These are phyloP conservation scores for Passalora sequoiae DNA, from an alignment of 2,329 filamentous ascomycete species.

Conservation along the genomic window DNA sequence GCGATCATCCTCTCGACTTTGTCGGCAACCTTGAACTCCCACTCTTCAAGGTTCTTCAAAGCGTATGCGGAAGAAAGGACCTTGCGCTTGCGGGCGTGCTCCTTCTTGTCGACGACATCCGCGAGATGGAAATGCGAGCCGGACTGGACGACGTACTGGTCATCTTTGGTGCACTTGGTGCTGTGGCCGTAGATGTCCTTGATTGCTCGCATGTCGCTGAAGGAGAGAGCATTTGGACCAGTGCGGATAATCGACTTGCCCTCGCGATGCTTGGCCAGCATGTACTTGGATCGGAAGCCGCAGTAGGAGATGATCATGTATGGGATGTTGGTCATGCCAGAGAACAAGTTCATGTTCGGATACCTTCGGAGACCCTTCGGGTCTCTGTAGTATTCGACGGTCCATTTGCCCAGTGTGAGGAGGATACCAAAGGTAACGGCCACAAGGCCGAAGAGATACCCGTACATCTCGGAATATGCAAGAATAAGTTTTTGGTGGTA, in stretches of 20 bases:
- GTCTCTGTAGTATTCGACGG: constrained; percentile 39
- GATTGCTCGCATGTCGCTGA: constrained; percentile 37
- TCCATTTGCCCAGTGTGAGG: constrained; percentile 19
- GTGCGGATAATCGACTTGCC: constrained; percentile 42
- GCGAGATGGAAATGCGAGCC: constrained; percentile 35
- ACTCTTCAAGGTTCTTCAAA: constrained; percentile 38
- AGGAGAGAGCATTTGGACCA: constrained; percentile 45
- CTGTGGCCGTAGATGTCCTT: constrained; percentile 39
- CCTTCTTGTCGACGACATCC: constrained; percentile 37
- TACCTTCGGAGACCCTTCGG: constrained; percentile 47
- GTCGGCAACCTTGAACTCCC: constrained; percentile 40
- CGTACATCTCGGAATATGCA: constrained; percentile 22
- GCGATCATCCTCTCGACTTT: constrained; percentile 32
- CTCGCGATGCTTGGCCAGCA: constrained; percentile 42
- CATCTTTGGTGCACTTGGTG: constrained; percentile 35
- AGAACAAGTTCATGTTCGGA: constrained; percentile 41
- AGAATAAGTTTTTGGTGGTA: not conserved
- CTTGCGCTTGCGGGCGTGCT: constrained; percentile 39
- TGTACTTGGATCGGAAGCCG: constrained; percentile 40
- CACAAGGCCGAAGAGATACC: constrained; percentile 17
- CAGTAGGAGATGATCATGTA: constrained; percentile 42
- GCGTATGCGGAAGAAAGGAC: constrained; percentile 38
- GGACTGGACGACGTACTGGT: constrained; percentile 28
- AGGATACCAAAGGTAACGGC: constrained; percentile 13
- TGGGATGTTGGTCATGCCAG: constrained; percentile 43